Conservation (phyloP, 305 asterid species). For the Fraxinus greggii region DNA sequence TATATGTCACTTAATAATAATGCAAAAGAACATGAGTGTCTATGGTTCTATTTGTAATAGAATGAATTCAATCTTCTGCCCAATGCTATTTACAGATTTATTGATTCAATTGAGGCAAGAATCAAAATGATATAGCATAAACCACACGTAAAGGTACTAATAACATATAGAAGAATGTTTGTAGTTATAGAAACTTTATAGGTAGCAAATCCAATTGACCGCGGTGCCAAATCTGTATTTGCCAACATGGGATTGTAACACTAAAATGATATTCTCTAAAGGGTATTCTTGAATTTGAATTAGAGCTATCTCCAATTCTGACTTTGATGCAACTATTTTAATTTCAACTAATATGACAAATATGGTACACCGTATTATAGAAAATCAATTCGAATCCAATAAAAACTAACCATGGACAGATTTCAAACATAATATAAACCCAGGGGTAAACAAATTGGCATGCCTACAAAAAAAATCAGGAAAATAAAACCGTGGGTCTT, state of each 20-base stretch:
- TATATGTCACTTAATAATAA: not conserved
- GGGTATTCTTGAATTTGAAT: not conserved
- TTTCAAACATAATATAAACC: not conserved
- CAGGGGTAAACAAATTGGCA: not conserved
- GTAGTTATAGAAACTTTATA: not conserved
- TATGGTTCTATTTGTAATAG: not conserved
- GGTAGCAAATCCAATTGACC: not conserved
- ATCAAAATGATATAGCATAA: not conserved
- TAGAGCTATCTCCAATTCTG: not conserved
- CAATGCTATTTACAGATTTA: not conserved
- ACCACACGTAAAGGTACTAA: not conserved
- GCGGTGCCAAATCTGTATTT: not conserved
- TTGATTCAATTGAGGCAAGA: not conserved
- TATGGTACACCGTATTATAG: not conserved
- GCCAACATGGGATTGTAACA: not conserved
- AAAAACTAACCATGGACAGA: not conserved
- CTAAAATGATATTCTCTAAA: not conserved
- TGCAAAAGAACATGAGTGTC: not conserved
- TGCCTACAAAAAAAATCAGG: not conserved
- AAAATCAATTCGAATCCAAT: not conserved
- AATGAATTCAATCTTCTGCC: not conserved
- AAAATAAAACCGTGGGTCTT: not conserved
- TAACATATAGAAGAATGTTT: not conserved
- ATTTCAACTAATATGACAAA: not conserved
- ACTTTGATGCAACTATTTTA: not conserved